Evolutionary conservation across 257 asterid genomes (phyloP).

Genomic region (Thymus quinquecostatus): DNA sequence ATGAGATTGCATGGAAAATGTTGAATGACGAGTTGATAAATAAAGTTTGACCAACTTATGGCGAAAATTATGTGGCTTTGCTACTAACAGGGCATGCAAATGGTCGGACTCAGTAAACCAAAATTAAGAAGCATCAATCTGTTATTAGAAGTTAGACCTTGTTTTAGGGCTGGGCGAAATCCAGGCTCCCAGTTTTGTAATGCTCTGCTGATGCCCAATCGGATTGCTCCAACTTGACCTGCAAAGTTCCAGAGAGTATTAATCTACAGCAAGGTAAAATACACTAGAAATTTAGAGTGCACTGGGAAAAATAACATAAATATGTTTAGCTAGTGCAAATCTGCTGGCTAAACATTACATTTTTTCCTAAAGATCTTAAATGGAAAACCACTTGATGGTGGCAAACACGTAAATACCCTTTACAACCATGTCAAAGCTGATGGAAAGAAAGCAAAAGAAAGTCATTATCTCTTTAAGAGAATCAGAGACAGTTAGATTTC

Average conservation of each 20-base stretch:
- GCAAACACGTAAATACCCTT: slow-evolving; percentile 1
- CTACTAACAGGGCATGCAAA: background rate
- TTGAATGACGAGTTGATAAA: background rate
- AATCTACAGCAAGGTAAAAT: background rate
- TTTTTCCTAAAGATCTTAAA: background rate
- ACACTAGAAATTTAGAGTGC: background rate
- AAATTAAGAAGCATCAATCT: background rate
- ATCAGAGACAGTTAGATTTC: background rate
- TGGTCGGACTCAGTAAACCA: background rate
- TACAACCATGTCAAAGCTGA: background rate
- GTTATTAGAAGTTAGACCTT: slow-evolving; percentile 53
- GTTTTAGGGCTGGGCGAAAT: slow-evolving; percentile 84
- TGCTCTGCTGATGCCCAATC: slow-evolving; percentile 89
- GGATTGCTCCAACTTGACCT: slow-evolving; percentile 99
- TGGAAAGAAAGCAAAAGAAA: background rate
- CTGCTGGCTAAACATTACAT: background rate
- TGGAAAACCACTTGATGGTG: background rate
- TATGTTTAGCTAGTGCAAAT: background rate
- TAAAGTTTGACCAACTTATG: background rate
- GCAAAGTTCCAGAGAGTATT: slow-evolving; percentile 33
- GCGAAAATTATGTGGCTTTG: background rate
- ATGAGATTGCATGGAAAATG: slow-evolving; percentile 9
- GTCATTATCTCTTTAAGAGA: background rate
- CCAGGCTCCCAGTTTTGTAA: slow-evolving; percentile 96
- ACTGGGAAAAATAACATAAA: background rate